A percentile compares a stretch with the other conserved stretches of the same genome.
These are phyloP conservation scores for Zygnema cylindricum DNA, from an alignment of 139 green algal genomes.

Conservation along the genomic window DNA sequence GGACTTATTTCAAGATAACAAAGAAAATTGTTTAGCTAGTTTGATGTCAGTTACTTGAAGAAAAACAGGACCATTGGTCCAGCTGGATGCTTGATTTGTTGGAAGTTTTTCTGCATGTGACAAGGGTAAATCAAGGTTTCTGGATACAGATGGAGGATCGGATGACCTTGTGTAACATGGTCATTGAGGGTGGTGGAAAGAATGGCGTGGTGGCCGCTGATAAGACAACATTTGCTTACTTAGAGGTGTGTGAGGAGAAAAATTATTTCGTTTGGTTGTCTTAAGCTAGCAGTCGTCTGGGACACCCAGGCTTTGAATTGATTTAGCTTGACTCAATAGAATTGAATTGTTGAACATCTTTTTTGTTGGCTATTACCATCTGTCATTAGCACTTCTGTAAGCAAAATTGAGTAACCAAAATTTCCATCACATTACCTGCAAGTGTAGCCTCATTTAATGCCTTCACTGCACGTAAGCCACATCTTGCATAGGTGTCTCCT, in stretches of 20 bases:
- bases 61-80: neutral
- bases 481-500: no score
- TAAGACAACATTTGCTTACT: slow-evolving; percentile 92
- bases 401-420: no score
- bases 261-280: slow-evolving; percentile 77
- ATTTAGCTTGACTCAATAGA: no score
- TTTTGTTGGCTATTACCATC: no score
- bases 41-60: slow-evolving; percentile 5
- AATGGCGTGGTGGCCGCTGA: slow-evolving; percentile 85
- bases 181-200: slow-evolving; percentile 87
- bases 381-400: no score
- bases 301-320: no score
- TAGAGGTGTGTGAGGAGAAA: slow-evolving; percentile 81
- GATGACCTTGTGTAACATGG: slow-evolving; percentile 99
- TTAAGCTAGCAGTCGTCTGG: slow-evolving; percentile 60
- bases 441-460: no score
- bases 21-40: neutral
- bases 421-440: no score
- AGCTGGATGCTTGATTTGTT: neutral
- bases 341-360: no score
- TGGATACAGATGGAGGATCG: slow-evolving; percentile 92
- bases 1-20: neutral
- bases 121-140: no score
- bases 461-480: no score
- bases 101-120: neutral